Conservation (phyloP, 331 rosid species). For the Erythrophleum ivorense region DNA sequence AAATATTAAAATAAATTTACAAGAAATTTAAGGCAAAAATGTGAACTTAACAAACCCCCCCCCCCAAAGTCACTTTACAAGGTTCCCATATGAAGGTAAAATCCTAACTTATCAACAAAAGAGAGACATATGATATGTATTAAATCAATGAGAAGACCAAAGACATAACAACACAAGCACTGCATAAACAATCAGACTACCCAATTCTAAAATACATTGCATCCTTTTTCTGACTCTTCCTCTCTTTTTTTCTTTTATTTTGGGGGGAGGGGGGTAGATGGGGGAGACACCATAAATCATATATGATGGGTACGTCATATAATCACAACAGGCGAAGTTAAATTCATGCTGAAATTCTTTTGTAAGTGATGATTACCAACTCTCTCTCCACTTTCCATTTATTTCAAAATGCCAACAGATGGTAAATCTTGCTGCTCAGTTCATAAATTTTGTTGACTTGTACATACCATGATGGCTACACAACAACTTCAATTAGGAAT, state of each 20-base stretch:
- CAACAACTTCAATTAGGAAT: neutral
- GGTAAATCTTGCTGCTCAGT: neutral
- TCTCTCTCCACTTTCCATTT: neutral
- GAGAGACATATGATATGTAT: neutral
- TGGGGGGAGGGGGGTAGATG: neutral
- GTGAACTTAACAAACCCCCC: neutral
- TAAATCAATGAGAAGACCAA: neutral
- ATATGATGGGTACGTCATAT: neutral
- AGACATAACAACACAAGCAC: neutral
- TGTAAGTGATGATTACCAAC: neutral
- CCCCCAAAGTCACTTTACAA: neutral
- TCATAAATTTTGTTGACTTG: neutral
- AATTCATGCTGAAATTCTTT: neutral
- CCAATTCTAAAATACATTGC: neutral
- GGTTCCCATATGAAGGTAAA: neutral
- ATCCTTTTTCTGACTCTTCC: neutral
- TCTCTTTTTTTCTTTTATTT: neutral
- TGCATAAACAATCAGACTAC: neutral
- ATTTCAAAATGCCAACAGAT: slow-evolving; percentile 1
- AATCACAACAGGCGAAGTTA: neutral
- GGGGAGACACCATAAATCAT: neutral
- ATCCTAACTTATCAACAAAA: neutral
- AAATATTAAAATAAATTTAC: neutral
- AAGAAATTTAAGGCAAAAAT: neutral
- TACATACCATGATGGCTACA: neutral